These are phyloP conservation scores for Blastocrithidia nonstop DNA, from an alignment of 208 protist genomes.

Conservation along the genomic window DNA sequence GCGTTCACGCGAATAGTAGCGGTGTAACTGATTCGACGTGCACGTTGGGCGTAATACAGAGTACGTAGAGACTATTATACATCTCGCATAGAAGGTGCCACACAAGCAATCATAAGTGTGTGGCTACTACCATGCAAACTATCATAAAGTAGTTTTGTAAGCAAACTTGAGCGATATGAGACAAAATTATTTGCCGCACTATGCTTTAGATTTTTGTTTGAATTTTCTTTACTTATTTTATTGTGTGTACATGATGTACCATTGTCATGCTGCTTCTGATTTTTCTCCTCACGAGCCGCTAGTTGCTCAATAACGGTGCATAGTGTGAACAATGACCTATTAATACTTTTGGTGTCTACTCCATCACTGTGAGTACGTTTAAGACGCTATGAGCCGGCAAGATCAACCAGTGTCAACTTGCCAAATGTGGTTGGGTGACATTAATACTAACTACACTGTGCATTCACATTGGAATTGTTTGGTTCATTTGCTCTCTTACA, in stretches of 20 bases:
- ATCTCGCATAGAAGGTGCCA: constrained; percentile 52
- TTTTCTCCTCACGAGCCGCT: constrained; percentile 9
- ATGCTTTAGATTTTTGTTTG: constrained; percentile 2
- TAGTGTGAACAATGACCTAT: constrained; percentile 81
- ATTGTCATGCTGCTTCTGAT: not conserved
- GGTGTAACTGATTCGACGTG: constrained; percentile 29
- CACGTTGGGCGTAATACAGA: constrained; percentile 63
- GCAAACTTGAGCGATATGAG: constrained; percentile 70
- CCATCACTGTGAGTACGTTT: constrained; percentile 58
- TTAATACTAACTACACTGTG: not conserved
- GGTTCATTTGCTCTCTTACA: too few species aligned
- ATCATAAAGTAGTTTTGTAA: constrained; percentile 82
- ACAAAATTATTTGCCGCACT: constrained; percentile 20
- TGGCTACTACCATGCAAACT: constrained; percentile 54
- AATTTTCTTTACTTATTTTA: not conserved
- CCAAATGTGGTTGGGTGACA: constrained; percentile 31
- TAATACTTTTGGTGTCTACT: constrained; percentile 77
- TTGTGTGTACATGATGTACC: not conserved
- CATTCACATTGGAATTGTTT: not conserved
- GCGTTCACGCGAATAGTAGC: constrained; percentile 49
- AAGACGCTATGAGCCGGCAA: constrained; percentile 88
- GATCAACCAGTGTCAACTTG: constrained; percentile 86
- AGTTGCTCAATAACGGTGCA: constrained; percentile 78
- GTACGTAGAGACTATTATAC: constrained; percentile 70
- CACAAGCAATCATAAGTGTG: constrained; percentile 69